Evolutionary conservation across 2,329 filamentous ascomycete genomes (phyloP).

Genomic region (Fusarium liriodendri): DNA sequence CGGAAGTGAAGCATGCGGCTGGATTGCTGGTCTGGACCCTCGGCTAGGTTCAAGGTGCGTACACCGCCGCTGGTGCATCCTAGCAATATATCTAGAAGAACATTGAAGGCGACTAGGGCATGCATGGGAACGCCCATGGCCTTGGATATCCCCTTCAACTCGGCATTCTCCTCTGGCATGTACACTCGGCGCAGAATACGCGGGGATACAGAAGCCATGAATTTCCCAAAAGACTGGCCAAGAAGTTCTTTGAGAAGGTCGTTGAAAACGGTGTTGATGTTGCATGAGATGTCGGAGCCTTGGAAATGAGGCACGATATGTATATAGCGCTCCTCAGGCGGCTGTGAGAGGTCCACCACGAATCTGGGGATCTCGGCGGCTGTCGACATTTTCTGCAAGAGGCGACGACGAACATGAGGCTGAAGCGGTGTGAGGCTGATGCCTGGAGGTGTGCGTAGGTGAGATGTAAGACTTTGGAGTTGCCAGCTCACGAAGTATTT

Average conservation of each 20-base stretch:
- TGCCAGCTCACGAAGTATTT: background rate
- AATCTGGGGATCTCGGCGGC: conserved; percentile 37
- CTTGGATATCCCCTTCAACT: conserved; percentile 68
- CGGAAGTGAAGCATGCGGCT: conserved; percentile 63
- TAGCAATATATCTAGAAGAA: conserved; percentile 71
- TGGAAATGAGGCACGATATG: conserved; percentile 41
- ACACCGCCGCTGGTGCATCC: conserved; percentile 69
- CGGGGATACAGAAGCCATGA: conserved; percentile 52
- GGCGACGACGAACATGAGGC: no score
- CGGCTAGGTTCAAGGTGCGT: conserved; percentile 25
- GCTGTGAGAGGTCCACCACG: conserved; percentile 43
- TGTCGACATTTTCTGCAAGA: background rate
- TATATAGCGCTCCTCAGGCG: conserved; percentile 42
- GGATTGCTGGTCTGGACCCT: conserved; percentile 13
- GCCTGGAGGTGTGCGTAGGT: background rate
- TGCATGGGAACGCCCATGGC: conserved; percentile 65
- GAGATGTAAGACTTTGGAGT: background rate
- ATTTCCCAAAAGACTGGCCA: conserved; percentile 33
- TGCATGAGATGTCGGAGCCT: conserved; percentile 15
- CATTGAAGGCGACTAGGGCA: conserved; percentile 71
- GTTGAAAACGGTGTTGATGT: conserved; percentile 62
- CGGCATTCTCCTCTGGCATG: conserved; percentile 67
- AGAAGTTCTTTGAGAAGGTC: conserved; percentile 53
- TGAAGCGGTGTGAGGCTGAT: background rate
- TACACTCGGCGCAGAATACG: conserved; percentile 63